Conservation (phyloP, 1,284 basidiomycete genomes). For the Cystobasidium pallidum region DNA sequence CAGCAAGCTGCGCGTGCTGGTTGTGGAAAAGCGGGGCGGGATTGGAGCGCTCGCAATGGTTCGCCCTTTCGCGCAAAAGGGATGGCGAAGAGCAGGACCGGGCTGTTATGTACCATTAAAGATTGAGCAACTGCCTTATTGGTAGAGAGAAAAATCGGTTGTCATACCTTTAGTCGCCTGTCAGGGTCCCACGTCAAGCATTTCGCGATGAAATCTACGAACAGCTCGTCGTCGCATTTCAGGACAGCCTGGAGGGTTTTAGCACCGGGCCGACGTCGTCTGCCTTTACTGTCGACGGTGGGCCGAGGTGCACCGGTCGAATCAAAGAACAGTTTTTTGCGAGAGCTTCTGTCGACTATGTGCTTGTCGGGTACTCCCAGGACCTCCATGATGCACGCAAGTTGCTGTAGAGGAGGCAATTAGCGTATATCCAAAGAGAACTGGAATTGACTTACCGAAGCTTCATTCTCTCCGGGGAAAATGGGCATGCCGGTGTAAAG, state of each 20-base stretch:
- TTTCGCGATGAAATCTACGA: conserved; percentile 83
- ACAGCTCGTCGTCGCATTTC: conserved; percentile 83
- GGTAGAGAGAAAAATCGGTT: not conserved
- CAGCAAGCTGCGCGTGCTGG: conserved; percentile 25
- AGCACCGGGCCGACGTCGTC: conserved; percentile 83
- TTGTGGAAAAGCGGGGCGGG: conserved; percentile 22
- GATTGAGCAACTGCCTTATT: not conserved
- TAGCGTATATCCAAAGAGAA: not conserved
- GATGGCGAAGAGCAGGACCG: conserved; percentile 67
- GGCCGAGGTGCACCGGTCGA: conserved; percentile 87
- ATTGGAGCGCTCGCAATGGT: conserved; percentile 7
- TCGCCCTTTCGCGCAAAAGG: conserved; percentile 64
- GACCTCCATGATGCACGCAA: conserved; percentile 99
- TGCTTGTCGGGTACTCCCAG: conserved; percentile 94
- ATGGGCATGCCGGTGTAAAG: conserved; percentile 98
- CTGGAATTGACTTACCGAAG: conserved; percentile 37
- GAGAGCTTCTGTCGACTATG: conserved; percentile 87
- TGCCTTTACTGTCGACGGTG: conserved; percentile 95
- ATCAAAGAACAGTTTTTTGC: conserved; percentile 96
- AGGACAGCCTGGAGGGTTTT: conserved; percentile 88
- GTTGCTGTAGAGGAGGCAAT: conserved; percentile 71
- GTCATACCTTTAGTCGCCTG: conserved; percentile 73
- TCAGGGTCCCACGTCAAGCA: conserved; percentile 99
- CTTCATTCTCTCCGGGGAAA: conserved; percentile 90
- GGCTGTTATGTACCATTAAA: conserved; percentile 19